Conservation (phyloP, 768 basidiomycete genomes). For the Mycena vitilis region DNA sequence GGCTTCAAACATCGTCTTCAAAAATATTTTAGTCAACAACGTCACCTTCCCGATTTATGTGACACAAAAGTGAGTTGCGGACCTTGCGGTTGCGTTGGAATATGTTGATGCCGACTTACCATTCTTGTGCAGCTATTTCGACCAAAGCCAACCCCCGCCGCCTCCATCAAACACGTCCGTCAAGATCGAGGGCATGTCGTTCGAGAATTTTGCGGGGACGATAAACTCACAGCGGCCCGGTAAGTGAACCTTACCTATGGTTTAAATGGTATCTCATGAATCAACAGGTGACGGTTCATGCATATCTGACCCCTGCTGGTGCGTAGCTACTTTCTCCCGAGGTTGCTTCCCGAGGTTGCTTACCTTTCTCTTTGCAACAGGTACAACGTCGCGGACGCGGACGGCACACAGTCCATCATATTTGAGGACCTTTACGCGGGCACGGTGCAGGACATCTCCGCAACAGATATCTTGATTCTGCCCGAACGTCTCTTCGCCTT, state of each 20-base stretch:
- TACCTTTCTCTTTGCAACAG: neutral
- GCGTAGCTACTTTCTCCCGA: neutral
- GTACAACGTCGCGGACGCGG: conserved; percentile 27
- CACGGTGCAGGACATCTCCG: conserved; percentile 24
- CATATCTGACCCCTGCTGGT: conserved; percentile 35
- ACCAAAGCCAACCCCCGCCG: conserved; percentile 32
- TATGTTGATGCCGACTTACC: neutral
- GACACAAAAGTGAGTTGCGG: conserved; percentile 28
- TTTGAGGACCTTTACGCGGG: conserved; percentile 31
- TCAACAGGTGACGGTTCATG: conserved; percentile 31
- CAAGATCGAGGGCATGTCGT: conserved; percentile 22
- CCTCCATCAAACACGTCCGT: conserved; percentile 33
- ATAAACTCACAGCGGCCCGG: conserved; percentile 30
- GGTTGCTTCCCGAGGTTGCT: too few relatives aligned
- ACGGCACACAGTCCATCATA: conserved; percentile 33
- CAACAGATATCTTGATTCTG: conserved; percentile 17
- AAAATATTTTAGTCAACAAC: conserved; percentile 26
- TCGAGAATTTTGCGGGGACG: conserved; percentile 26
- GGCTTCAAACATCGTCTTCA: conserved; percentile 28
- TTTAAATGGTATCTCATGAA: neutral
- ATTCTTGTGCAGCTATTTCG: conserved; percentile 19
- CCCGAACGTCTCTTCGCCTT: conserved; percentile 11
- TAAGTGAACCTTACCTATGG: neutral
- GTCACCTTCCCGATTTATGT: conserved; percentile 34
- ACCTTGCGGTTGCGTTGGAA: neutral